These are phyloP conservation scores for Talaromyces thailandensis DNA, from an alignment of 495 filamentous ascomycete genomes.

Conservation along the genomic window DNA sequence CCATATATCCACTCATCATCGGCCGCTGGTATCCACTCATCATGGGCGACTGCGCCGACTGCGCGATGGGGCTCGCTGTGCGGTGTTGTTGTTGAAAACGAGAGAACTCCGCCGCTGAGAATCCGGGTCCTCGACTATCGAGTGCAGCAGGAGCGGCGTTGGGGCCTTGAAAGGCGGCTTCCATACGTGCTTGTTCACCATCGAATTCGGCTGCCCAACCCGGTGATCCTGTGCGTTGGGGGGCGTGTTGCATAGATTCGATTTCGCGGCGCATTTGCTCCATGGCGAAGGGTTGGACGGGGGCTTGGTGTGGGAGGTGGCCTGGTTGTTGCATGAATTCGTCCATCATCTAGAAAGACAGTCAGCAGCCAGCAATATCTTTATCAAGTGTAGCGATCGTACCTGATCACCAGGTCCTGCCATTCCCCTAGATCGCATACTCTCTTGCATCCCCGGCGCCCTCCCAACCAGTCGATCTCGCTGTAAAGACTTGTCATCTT, in stretches of 20 bases:
- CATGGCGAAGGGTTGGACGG: conserved; percentile 54
- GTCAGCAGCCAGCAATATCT: conserved; percentile 15
- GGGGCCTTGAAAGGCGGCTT: conserved; percentile 61
- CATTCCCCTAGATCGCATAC: conserved; percentile 53
- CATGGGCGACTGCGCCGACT: conserved; percentile 31
- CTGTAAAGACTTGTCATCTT: conserved; percentile 90
- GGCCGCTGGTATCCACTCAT: conserved; percentile 51
- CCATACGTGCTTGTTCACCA: conserved; percentile 67
- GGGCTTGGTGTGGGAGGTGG: conserved; percentile 41
- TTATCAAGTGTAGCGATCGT: conserved; percentile 4
- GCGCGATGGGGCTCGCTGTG: conserved; percentile 44
- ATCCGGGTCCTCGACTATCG: conserved; percentile 42
- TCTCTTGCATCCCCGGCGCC: conserved; percentile 55
- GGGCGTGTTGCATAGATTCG: conserved; percentile 49
- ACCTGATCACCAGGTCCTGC: conserved; percentile 57
- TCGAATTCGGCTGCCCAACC: conserved; percentile 67
- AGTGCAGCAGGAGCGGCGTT: conserved; percentile 31
- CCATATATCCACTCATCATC: conserved; percentile 47
- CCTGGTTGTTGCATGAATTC: conserved; percentile 74
- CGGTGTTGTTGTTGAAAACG: conserved; percentile 66
- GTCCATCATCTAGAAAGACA: conserved; percentile 67
- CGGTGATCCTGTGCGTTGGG: conserved; percentile 46
- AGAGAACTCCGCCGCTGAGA: conserved; percentile 78
- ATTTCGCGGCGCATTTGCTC: conserved; percentile 60
- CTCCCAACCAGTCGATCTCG: conserved; percentile 75